A percentile compares a stretch with the other conserved stretches of the same genome.
Evolutionary conservation across 2,329 filamentous ascomycete genomes (phyloP).

Genomic region (Rutstroemia sp.): DNA sequence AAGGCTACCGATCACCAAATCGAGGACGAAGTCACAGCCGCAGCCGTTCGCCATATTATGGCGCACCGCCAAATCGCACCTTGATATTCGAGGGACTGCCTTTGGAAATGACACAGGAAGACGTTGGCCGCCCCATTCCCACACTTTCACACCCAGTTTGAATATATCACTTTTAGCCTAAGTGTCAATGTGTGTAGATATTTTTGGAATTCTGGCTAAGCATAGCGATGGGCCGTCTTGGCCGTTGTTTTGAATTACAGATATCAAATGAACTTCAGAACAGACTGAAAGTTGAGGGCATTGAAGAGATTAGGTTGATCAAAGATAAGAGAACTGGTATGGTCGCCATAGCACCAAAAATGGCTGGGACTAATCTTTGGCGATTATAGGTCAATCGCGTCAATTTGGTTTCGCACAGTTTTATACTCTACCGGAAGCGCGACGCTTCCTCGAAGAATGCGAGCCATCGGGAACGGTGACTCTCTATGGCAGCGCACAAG

Average conservation of each 20-base stretch:
- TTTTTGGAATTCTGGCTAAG: slow-evolving; percentile 31
- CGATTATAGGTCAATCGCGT: slow-evolving; percentile 40
- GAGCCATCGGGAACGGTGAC: slow-evolving; percentile 37
- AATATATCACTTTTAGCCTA: slow-evolving; percentile 24
- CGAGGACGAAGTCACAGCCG: slow-evolving; percentile 26
- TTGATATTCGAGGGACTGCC: slow-evolving; percentile 50
- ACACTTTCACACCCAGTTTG: slow-evolving; percentile 13
- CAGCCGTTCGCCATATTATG: slow-evolving; percentile 27
- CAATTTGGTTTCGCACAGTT: slow-evolving; percentile 51
- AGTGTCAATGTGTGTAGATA: slow-evolving; percentile 27
- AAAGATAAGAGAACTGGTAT: slow-evolving; percentile 50
- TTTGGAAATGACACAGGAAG: slow-evolving; percentile 40
- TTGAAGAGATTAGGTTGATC: slow-evolving; percentile 51
- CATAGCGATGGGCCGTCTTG: slow-evolving; percentile 28
- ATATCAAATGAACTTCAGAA: slow-evolving; percentile 47
- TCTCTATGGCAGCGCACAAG: slow-evolving; percentile 37
- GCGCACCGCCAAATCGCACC: slow-evolving; percentile 38
- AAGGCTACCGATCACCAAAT: slow-evolving; percentile 28
- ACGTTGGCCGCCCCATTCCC: slow-evolving; percentile 40
- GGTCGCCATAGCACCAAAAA: slow-evolving; percentile 10
- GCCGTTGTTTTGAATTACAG: slow-evolving; percentile 35
- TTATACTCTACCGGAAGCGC: slow-evolving; percentile 39
- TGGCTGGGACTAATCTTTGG: slow-evolving; percentile 9
- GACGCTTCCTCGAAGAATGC: slow-evolving; percentile 44
- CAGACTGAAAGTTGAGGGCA: slow-evolving; percentile 41